Conservation (phyloP, 306 rosid species). For the Prunus mume region DNA sequence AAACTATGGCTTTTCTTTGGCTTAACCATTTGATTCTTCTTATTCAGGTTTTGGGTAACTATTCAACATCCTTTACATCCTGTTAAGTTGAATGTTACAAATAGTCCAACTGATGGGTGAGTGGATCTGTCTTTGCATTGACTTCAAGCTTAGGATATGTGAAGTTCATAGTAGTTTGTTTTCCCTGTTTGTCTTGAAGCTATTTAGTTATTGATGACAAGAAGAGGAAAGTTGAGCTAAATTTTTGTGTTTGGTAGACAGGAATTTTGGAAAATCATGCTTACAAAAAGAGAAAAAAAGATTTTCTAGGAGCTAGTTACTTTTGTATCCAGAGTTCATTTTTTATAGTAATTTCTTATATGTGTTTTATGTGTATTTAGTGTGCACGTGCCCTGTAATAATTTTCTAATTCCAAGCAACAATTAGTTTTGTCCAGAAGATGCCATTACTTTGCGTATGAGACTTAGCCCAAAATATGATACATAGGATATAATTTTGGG, state of each 20-base stretch:
- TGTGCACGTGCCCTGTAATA: neutral
- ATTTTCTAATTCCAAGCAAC: neutral
- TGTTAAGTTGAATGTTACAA: conserved; percentile 57
- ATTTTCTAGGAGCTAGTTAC: neutral
- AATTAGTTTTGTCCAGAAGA: neutral
- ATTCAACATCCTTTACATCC: conserved; percentile 66
- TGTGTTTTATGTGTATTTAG: neutral
- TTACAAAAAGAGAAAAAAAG: neutral
- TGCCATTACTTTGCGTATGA: neutral
- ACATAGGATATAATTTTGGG: neutral
- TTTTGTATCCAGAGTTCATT: neutral
- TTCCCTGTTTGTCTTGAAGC: neutral
- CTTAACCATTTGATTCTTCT: conserved; percentile 14
- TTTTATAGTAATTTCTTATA: neutral
- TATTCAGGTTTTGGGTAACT: conserved; percentile 74
- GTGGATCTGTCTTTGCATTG: conserved; percentile 16
- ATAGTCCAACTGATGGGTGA: conserved; percentile 78
- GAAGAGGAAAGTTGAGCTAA: neutral
- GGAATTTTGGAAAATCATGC: neutral
- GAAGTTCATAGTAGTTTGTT: neutral
- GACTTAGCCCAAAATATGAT: neutral
- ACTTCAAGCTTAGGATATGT: neutral
- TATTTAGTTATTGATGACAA: neutral
- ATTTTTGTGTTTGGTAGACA: neutral
- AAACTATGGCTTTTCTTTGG: neutral